Evolutionary conservation across 495 filamentous ascomycete genomes (phyloP).

Genomic region (Penicillium bovifimosum): DNA sequence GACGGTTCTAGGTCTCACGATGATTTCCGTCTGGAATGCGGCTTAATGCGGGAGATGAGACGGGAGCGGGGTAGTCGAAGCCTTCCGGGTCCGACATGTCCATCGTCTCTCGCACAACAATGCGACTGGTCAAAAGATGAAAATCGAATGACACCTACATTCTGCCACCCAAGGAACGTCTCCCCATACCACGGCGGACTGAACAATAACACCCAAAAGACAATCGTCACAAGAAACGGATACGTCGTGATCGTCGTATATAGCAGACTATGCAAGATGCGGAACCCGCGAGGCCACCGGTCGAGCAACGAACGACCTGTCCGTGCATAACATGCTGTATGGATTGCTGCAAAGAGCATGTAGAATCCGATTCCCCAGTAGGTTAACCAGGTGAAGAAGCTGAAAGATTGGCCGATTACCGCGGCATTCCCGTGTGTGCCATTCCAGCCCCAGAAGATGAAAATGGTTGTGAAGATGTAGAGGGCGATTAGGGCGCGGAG

Average conservation of each 20-base stretch:
- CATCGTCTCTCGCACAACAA: no score
- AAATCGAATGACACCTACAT: slow-evolving; percentile 41
- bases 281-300: slow-evolving; percentile 55
- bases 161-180: slow-evolving; percentile 56
- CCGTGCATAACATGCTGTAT: slow-evolving; percentile 61
- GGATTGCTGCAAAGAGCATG: slow-evolving; percentile 55
- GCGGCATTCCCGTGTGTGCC: slow-evolving; percentile 39
- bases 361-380: slow-evolving; percentile 83
- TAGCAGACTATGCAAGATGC: slow-evolving; percentile 58
- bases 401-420: slow-evolving; percentile 51
- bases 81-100: no score
- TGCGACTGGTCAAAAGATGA: no score
- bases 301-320: slow-evolving; percentile 50
- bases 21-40: no score
- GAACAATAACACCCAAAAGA: slow-evolving; percentile 48
- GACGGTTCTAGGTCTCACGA: neutral
- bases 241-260: slow-evolving; percentile 63
- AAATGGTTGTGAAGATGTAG: slow-evolving; percentile 65
- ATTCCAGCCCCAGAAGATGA: slow-evolving; percentile 63
- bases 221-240: slow-evolving; percentile 62
- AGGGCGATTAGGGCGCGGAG: slow-evolving; percentile 57
- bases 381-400: slow-evolving; percentile 73
- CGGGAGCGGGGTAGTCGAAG: neutral
- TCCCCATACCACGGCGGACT: slow-evolving; percentile 45
- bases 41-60: neutral